A percentile compares a stretch with the other conserved stretches of the same genome.
phyloP scores from a whole-genome alignment of 495 filamentous ascomycete genomes.

The Hyaloscypha finlandica region DNA sequence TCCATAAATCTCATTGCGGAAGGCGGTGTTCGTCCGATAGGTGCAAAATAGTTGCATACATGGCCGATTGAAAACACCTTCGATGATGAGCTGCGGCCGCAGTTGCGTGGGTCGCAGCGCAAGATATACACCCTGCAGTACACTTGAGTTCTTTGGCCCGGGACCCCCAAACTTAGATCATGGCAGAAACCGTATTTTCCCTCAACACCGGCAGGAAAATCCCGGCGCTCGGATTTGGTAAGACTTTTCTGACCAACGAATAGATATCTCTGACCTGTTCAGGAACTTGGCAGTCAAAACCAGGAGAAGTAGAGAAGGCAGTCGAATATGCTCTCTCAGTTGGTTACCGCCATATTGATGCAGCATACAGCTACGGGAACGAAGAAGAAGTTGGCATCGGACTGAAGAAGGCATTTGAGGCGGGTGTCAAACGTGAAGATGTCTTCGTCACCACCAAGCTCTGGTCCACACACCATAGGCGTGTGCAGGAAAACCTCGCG shows the following conservation, averaged over 20 bases:
- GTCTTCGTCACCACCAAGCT: constrained; percentile 81
- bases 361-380: constrained; percentile 58
- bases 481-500: constrained; percentile 66
- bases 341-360: constrained; percentile 65
- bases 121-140: neutral
- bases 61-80: neutral
- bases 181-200: constrained; percentile 50
- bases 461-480: constrained; percentile 72
- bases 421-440: constrained; percentile 62
- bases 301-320: constrained; percentile 56
- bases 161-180: neutral
- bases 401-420: constrained; percentile 20
- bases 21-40: neutral
- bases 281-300: constrained; percentile 72
- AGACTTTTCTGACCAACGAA: neutral
- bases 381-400: constrained; percentile 58
- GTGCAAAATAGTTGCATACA: neutral
- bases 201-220: constrained; percentile 76
- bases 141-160: neutral
- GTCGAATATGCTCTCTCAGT: constrained; percentile 54
- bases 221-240: constrained; percentile 65
- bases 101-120: neutral
- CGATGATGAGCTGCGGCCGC: neutral
- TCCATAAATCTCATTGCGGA: neutral
- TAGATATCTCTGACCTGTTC: neutral